phyloP scores from a whole-genome alignment of 192 early-diverging fungal species.

The Dissophora globulifera region DNA sequence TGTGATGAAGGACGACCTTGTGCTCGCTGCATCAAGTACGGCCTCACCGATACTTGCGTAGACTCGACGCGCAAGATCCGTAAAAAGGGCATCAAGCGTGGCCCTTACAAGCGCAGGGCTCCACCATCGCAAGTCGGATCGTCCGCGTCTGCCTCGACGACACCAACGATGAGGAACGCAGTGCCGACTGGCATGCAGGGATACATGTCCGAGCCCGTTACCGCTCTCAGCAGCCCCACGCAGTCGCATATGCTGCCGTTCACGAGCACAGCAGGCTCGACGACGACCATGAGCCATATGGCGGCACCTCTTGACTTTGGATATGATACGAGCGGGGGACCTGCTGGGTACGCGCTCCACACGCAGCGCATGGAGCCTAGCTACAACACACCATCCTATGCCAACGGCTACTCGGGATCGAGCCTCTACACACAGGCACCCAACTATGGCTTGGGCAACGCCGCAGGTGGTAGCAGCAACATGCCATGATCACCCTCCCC shows the following conservation, averaged over 20 bases:
- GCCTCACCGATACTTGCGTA: slow-evolving; percentile 72
- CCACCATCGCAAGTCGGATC: slow-evolving; percentile 35
- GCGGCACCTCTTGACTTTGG: slow-evolving; percentile 32
- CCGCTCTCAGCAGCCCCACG: slow-evolving; percentile 41
- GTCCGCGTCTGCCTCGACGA: slow-evolving; percentile 29
- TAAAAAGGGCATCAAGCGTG: slow-evolving; percentile 85
- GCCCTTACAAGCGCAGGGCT: slow-evolving; percentile 79
- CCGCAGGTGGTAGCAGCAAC: slow-evolving; percentile 5
- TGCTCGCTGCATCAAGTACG: slow-evolving; percentile 80
- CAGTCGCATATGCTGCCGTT: slow-evolving; percentile 42
- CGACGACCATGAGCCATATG: slow-evolving; percentile 12
- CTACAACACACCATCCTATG: slow-evolving; percentile 22
- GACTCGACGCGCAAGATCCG: slow-evolving; percentile 85
- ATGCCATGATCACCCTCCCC: too few species aligned
- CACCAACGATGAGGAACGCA: slow-evolving; percentile 40
- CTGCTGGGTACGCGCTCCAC: slow-evolving; percentile 27
- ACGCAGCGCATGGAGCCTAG: slow-evolving; percentile 39
- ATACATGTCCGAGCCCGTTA: slow-evolving; percentile 43
- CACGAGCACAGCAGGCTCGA: slow-evolving; percentile 21
- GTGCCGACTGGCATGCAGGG: slow-evolving; percentile 29
- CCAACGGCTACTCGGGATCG: slow-evolving; percentile 26
- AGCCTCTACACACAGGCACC: slow-evolving; percentile 26
- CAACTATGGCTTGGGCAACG: slow-evolving; percentile 6
- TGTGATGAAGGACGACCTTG: slow-evolving; percentile 91
- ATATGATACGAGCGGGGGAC: slow-evolving; percentile 38